Conservation (phyloP, 2,329 filamentous ascomycete species). For the Phialocephala sp. region DNA sequence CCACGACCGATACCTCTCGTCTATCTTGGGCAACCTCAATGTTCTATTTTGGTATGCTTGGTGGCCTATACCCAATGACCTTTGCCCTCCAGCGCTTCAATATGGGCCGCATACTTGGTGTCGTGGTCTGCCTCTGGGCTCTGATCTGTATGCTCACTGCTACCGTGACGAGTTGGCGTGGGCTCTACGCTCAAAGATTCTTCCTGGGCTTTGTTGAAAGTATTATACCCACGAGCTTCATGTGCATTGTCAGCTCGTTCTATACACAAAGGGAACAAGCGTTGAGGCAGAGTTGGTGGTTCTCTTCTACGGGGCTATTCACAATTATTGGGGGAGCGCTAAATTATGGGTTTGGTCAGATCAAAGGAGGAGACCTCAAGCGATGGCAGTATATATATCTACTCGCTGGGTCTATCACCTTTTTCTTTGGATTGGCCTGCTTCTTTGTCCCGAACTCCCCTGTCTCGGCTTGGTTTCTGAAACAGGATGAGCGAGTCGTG, state of each 20-base stretch:
- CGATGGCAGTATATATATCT: conserved; percentile 77
- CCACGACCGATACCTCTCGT: conserved; percentile 67
- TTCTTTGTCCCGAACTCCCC: conserved; percentile 71
- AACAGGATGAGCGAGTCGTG: conserved; percentile 63
- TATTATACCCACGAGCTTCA: conserved; percentile 69
- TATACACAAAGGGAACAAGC: conserved; percentile 71
- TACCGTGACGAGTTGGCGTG: conserved; percentile 65
- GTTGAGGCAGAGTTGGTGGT: conserved; percentile 71
- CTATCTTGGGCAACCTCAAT: conserved; percentile 79
- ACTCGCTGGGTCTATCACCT: conserved; percentile 66
- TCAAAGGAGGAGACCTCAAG: conserved; percentile 57
- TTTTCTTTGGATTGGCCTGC: conserved; percentile 68
- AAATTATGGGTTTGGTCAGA: conserved; percentile 72
- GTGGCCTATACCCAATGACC: conserved; percentile 75
- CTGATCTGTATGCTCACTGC: conserved; percentile 72
- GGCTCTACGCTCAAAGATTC: conserved; percentile 71
- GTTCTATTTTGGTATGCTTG: conserved; percentile 83
- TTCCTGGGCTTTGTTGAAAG: conserved; percentile 66
- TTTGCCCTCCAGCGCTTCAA: conserved; percentile 73
- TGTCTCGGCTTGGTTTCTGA: conserved; percentile 72
- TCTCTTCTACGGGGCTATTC: conserved; percentile 58
- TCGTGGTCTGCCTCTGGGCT: conserved; percentile 69
- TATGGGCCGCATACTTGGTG: conserved; percentile 67
- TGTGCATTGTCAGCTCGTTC: conserved; percentile 65
- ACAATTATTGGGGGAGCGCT: conserved; percentile 67